Evolutionary conservation across 192 early-diverging fungal genomes (phyloP), one percentile per base, ranked within the genome.

Genomic region (Allomyces macrogynus): DNA sequence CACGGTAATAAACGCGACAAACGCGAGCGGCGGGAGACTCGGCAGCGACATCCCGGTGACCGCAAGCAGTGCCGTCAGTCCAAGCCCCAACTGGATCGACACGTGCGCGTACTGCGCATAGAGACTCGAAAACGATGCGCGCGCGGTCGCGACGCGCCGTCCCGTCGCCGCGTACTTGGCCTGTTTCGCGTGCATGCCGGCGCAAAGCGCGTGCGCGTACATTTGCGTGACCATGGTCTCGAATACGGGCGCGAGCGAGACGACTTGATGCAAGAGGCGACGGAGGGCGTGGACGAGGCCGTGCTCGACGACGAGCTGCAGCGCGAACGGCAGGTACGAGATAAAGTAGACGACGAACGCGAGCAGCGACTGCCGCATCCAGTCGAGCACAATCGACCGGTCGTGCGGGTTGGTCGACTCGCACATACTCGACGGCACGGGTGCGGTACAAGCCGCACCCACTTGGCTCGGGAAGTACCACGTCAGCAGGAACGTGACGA

Each of bases 201-300:
- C 82, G 71, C 90, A 74, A 61, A 91, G 81, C 65, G 86, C 84
- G 75, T 88, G 84, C 65, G 84, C 80, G 69, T 89, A 89, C 63
- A 90, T 84, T 67, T 89, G 89, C 8, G 90, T 89, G n/a, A 87
- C 84, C 74, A 90, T 82, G 4, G 89, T 82, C 69, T 90, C 89
- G 66, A 91, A 92, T 42, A 92, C 70, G 14, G 86, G 87, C 12
- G 87, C 88, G 43, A 92, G 72, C 62, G 87, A 90, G 64, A 89
- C 70, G 65, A 91, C 83, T 70, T 91, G 89, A 66, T 87, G 88
- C 44, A 81, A 82, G 24, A 89, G 73, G 26, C 89, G 86, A 40
- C 77, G 77, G 23, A 86, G 70, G 40, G 85, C 81, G 42, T 84
- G 78, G 20, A 76, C 74, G 66, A 91, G 86, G 23, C 89, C 89